Base-by-base conservation (phyloP, 2,329 filamentous ascomycete species). In the Exophiala sp. region DNA sequence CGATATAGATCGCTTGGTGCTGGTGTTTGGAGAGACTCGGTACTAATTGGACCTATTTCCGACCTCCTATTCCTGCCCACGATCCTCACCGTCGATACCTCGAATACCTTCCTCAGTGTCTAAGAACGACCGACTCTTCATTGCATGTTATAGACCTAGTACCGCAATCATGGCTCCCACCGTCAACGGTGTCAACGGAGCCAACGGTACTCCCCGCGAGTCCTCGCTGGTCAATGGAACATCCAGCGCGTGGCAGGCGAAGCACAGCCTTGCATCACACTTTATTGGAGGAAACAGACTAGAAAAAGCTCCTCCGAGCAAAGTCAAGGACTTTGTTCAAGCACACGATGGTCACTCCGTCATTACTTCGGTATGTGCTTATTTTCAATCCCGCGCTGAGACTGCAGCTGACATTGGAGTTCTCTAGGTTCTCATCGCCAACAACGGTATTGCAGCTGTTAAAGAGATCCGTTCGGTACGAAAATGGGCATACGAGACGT, bases 401-500 rank as follows among this genome's bases (percentile, higher is more conserved):
- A 38, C 47, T 49, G 39, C 36, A 29, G 56, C 54, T 67, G 49
- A 65, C 53, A 34, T 14, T 44, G 16, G 8, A n/a, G n/a, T 49
- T 51, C 7, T 65, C 16, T 68, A 97, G 92, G 91, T 97, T 50
- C 82, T 99, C 62, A 99, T 99, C 75, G 94, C 94, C 72, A 99
- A 99, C 81, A 99, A 99, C 78, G 94, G 94, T 82, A 99, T 99
- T 74, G 94, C 94, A 47, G 94, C 94, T 70, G 94, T 99, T 74
- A 99, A 99, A 77, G 94, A 99, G 76, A 99, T 99, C 71, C 86
- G 94, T 73, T 97, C 92, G 56, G 92, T 99, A 69, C 88, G 94
- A 74, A 99, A 97, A 91, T 99, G 94, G 94, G 94, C 94, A 58
- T 99, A 99, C 85, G 94, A 99, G 78, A 95, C 89, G 6, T 99